phyloP scores from a whole-genome alignment of 345 rosid species.

The Eucalyptus melliodora region DNA sequence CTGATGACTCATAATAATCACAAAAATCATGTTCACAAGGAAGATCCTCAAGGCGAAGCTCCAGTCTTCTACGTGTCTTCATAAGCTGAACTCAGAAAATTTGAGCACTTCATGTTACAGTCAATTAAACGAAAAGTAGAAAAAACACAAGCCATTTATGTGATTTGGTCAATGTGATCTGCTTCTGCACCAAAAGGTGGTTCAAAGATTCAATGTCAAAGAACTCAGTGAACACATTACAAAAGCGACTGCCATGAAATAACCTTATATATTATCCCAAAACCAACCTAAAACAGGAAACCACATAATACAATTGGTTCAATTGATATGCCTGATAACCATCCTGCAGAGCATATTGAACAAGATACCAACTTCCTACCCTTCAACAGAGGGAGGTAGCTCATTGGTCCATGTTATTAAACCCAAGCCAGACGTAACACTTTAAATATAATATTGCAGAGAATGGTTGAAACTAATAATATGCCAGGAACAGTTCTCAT shows the following conservation, averaged over 20 bases:
- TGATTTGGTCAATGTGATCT: background rate
- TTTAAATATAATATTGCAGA: background rate
- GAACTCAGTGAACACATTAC: background rate
- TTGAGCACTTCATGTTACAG: background rate
- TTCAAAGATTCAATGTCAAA: background rate
- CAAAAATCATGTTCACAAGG: constrained; percentile 76
- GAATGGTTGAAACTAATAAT: background rate
- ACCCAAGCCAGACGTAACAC: background rate
- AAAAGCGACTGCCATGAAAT: background rate
- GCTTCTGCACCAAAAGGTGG: background rate
- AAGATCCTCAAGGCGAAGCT: constrained; percentile 85
- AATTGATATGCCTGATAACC: background rate
- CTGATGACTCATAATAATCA: constrained; percentile 72
- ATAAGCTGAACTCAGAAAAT: constrained; percentile 45
- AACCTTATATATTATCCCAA: background rate
- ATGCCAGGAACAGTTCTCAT: background rate
- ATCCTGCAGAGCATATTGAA: background rate
- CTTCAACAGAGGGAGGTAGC: background rate
- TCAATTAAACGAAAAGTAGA: background rate
- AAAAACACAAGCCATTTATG: background rate
- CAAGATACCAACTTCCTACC: background rate
- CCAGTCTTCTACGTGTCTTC: constrained; percentile 69
- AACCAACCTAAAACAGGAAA: background rate
- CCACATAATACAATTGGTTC: background rate
- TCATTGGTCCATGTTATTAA: background rate